Evolutionary conservation across 805 yeast genomes (phyloP), one percentile per base, ranked within the genome.

Genomic region (Yamadazyma olivae): DNA sequence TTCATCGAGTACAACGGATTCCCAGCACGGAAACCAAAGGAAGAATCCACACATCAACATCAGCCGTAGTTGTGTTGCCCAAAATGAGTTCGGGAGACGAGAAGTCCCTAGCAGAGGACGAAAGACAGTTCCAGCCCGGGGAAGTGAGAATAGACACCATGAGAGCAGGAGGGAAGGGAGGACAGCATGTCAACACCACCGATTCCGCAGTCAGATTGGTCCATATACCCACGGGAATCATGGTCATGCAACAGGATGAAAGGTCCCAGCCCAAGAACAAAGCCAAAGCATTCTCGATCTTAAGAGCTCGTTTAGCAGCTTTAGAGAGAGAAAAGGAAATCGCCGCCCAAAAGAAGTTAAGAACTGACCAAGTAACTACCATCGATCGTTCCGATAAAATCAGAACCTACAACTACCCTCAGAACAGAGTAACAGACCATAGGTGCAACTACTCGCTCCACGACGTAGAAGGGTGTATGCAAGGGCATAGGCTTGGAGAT

Each of bases 151-250:
- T 93, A 3, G 99, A 93, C 56, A 89, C 93, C n/a, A 93, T 91
- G 96, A 72, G 99, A 48, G 87, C 98, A 1, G 80, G 95, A 38
- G 99, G 99, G 3, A 83, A 93, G 45, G 99, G 99, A 38, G 99
- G 99, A 0, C 99, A 91, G 64, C 98, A 91, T 54, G 99, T 91
- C 24, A 91, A 91, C 55, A 91, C 96, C 10, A 93, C 98, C 0
- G 98, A 91, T 54, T 88, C 96, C 1, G 99, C 99, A 0, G 98
- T 93, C 10, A 72, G 99, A 49, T 64, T 93, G 18, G 88, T 91
- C 1, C 99, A 93, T 62, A 67, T 84, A 12, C 97, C 98, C 4
- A 80, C 96, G 0, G 97, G 97, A 3, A 79, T 87, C 26, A 80
- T 79, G 4, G 96, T 93, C 2, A 73, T 80, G 32, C 95, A 90